A percentile compares a stretch with the other conserved stretches of the same genome.
These are phyloP conservation scores for Piper longum DNA, from an alignment of 164 flowering plant species.

Conservation along the genomic window DNA sequence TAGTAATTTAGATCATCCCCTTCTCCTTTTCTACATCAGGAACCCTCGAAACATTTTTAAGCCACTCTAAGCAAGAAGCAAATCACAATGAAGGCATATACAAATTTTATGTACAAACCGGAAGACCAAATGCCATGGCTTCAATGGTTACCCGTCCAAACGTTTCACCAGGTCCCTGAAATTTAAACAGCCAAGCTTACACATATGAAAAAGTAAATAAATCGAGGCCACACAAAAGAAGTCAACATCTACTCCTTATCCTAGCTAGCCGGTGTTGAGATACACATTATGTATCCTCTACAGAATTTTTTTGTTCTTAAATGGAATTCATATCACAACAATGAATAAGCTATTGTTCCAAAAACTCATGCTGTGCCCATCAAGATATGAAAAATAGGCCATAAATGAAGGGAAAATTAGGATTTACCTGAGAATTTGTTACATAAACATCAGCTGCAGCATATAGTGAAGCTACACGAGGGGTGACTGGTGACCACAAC, in stretches of 20 bases:
- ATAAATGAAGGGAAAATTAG: not conserved
- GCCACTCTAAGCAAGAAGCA: no score
- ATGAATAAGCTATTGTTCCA: no score
- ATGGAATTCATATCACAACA: no score
- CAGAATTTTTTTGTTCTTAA: no score
- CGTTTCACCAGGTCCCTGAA: constrained; percentile 89
- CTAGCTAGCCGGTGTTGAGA: no score
- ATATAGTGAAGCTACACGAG: constrained; percentile 88
- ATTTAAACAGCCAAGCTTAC: constrained; percentile 2
- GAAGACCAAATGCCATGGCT: constrained; percentile 98
- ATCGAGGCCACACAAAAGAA: not conserved
- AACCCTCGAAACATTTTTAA: no score
- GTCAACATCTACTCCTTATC: no score
- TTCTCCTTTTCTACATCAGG: no score
- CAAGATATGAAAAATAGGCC: not conserved
- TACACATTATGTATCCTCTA: no score
- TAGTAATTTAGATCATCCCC: no score
- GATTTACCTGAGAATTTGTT: constrained; percentile 66
- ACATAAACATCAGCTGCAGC: constrained; percentile 94
- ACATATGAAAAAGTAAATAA: not conserved
- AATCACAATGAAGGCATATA: no score
- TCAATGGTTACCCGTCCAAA: constrained; percentile 97
- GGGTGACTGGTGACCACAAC: constrained; percentile 90
- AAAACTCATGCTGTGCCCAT: not conserved
- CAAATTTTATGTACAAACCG: constrained; percentile 30